A percentile compares a stretch with the other conserved stretches of the same genome.
These are phyloP conservation scores for Barnettozyma wickerhamii DNA, from an alignment of 805 yeast species.

Conservation along the genomic window DNA sequence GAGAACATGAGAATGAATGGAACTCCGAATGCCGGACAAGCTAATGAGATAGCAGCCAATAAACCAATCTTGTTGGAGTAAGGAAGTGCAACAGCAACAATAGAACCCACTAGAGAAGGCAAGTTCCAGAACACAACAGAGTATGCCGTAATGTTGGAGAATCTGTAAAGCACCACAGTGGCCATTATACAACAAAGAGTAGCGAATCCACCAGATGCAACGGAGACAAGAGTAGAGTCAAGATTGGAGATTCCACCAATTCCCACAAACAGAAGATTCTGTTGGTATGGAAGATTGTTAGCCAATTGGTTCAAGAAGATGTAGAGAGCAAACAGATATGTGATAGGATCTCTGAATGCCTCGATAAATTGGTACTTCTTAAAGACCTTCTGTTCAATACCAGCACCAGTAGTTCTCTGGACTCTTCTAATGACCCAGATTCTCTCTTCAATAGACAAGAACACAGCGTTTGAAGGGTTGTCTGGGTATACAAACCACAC, in stretches of 20 bases:
- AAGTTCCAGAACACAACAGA: conserved; percentile 35
- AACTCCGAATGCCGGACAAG: conserved; percentile 41
- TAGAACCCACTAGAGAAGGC: conserved; percentile 42
- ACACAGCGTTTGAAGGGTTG: conserved; percentile 49
- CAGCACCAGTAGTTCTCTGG: conserved; percentile 35
- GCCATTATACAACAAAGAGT: conserved; percentile 37
- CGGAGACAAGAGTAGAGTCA: conserved; percentile 48
- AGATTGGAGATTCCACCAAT: conserved; percentile 41
- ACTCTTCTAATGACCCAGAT: conserved; percentile 31
- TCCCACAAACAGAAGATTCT: conserved; percentile 41
- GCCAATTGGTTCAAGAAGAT: conserved; percentile 45
- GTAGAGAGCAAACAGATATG: conserved; percentile 39
- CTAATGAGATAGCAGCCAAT: conserved; percentile 44
- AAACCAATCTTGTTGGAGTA: conserved; percentile 42
- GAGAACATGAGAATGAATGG: conserved; percentile 36
- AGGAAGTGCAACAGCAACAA: conserved; percentile 41
- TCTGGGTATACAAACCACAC: conserved; percentile 45
- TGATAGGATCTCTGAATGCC: conserved; percentile 43
- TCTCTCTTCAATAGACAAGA: conserved; percentile 37
- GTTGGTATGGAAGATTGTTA: conserved; percentile 50
- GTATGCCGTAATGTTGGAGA: conserved; percentile 34
- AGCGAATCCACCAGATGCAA: conserved; percentile 49
- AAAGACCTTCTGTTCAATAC: conserved; percentile 42
- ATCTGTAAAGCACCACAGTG: conserved; percentile 26
- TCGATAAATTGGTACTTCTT: conserved; percentile 48